Evolutionary conservation across 176 grass and related monocot species (phyloP).

Genomic region (Olyra latifolia): DNA sequence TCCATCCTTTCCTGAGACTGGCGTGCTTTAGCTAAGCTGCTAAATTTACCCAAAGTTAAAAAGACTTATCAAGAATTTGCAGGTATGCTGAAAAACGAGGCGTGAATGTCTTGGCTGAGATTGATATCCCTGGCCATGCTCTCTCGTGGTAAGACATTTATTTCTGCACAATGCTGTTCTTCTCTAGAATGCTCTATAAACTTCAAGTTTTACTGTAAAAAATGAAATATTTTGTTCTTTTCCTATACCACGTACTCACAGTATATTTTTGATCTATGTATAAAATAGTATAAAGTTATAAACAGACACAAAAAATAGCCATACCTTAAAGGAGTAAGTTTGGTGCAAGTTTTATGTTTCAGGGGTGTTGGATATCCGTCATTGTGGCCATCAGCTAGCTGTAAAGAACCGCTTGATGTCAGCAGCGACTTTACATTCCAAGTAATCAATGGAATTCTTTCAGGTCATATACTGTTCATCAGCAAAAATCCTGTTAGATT

Average conservation of each 20-base stretch:
- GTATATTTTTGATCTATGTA: background rate
- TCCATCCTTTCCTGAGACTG: background rate
- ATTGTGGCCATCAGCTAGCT: slow-evolving; percentile 74
- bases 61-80: slow-evolving; percentile 36
- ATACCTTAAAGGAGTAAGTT: background rate
- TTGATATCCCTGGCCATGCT: slow-evolving; percentile 96
- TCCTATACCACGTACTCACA: background rate
- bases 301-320: background rate
- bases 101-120: slow-evolving; percentile 90
- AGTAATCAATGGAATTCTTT: slow-evolving; percentile 93
- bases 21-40: background rate
- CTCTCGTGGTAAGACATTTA: slow-evolving; percentile 67
- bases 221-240: background rate
- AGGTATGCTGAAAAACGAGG: slow-evolving; percentile 92
- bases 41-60: slow-evolving; percentile 3
- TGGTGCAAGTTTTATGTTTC: slow-evolving; percentile 7
- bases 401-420: slow-evolving; percentile 90
- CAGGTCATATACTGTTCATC: slow-evolving; percentile 47
- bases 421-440: slow-evolving; percentile 76
- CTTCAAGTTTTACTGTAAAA: background rate
- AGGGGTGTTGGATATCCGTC: slow-evolving; percentile 88
- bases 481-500: slow-evolving; percentile 21
- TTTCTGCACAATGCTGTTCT: background rate
- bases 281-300: background rate
- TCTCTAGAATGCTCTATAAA: background rate